Evolutionary conservation across 148 eudicot genomes (phyloP), one percentile per base, ranked within the genome.

Genomic region (Oxyria digyna): DNA sequence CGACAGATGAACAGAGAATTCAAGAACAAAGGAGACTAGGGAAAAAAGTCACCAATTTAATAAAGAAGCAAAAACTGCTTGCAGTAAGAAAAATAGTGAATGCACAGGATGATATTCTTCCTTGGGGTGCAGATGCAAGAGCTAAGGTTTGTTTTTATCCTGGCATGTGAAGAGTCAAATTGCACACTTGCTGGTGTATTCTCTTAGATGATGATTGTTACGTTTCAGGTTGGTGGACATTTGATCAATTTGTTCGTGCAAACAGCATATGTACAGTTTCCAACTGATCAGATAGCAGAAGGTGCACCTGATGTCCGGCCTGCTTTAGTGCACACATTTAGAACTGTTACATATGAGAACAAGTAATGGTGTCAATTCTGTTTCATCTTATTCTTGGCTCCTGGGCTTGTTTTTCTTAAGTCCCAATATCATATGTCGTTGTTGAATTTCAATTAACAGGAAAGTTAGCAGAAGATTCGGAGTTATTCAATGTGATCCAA

Each of bases 301-400:
- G 80, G 74, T 62, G 74, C 87, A 65, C 95, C 96, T 73, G 87
- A 94, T 74, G 69, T 94, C 84, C 88, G 91, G 24, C 98, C 98
- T 57, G 98, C 98, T 27, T 94, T 94, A 80, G 59, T 75, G 64
- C 98, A 93, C 79, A 74, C 80, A 20, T 72, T 76, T 41, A 81
- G 37, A 74, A 85, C 82, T 81, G 71, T 83, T 64, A 73, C 72
- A 31, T 81, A 74, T 76, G 87, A 82, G 9, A 50, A 70, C 67
- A 84, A 78, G 98, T 89, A 80, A 78, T 69, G 67, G 3, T n/a
- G 14, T 59, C 6, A 27, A 27, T 59, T 59, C 37, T 8, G 65
- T 59, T 13, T 27, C 65, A 59, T 59, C 38, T 14, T 29, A 29
- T 27, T 59, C 15, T 31, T 59, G 38, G 20, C 65, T 29, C 65